Base-by-base conservation (phyloP, 78 protist species). In the Bigelowiella natans region DNA sequence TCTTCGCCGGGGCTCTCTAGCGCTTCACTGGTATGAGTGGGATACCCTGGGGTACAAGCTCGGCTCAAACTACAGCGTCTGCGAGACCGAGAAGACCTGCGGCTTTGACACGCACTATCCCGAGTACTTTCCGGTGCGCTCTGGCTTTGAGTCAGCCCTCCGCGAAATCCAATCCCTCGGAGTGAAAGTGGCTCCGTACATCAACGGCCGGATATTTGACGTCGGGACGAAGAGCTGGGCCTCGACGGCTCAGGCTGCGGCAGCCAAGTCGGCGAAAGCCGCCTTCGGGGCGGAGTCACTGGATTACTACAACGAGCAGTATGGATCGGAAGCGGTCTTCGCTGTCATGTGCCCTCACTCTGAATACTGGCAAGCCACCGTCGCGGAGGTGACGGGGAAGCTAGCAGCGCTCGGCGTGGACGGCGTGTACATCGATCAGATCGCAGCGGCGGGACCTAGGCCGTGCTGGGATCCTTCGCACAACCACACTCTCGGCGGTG, bases 21-120 rank as follows among this genome's bases (percentile, higher is more conserved):
- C 86, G n/a, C 85, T 88, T 30, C 90, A 88, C 85, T 88, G 90
- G 90, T 88, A 88, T 83, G 90, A 88, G 86, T 88, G 90, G 90
- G 90, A 88, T 7, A 37, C 37, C 26, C 90, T 88, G 1, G 90
- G 90, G 34, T 88, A 88, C 7, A 7, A 73, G 38, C 11, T 36
- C 26, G n/a, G n/a, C n/a, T n/a, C n/a, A n/a, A 29, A 88, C 90
- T 88, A 88, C 34, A 39, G 86, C 18, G 28, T 63, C n/a, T 88
- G 90, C 84, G 40, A 11, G 40, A 34, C 90, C 28, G 84, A 64
- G 34, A 31, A 38, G 40, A 40, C 90, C 11, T 88, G 90, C 7
- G 90, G 90, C n/a, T 88, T 88, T 39, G 90, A 88, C 84, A 88
- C 90, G 82, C 84, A 64, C 3, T 88, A 88, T n/a, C 90, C 90